Evolutionary conservation across 495 filamentous ascomycete species (phyloP).

Genomic region (Xylaria sp.): DNA sequence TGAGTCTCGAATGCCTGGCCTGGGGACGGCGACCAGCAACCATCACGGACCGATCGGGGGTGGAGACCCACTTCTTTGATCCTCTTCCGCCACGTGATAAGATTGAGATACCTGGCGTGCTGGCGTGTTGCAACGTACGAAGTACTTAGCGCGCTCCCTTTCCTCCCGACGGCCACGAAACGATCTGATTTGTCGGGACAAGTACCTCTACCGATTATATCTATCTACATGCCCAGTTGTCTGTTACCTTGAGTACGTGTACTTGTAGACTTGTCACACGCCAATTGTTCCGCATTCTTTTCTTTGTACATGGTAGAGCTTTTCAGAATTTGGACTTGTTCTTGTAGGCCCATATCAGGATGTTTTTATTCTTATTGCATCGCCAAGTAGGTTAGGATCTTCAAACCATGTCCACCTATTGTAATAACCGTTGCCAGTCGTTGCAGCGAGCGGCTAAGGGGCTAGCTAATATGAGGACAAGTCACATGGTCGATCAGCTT

Average conservation of each 20-base stretch:
- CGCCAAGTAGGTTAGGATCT: background rate
- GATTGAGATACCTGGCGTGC: background rate
- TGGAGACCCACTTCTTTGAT: conserved; percentile 16
- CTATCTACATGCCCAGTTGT: background rate
- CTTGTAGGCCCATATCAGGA: background rate
- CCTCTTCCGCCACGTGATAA: conserved; percentile 25
- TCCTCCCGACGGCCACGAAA: background rate
- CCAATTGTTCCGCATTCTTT: background rate
- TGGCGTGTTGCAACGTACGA: background rate
- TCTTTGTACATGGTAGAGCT: background rate
- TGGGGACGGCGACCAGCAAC: conserved; percentile 3
- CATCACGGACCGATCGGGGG: conserved; percentile 23
- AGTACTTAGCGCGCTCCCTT: no score
- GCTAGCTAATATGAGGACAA: background rate
- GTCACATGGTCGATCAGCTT: background rate
- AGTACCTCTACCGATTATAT: background rate
- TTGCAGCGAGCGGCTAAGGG: background rate
- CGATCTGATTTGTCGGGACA: background rate
- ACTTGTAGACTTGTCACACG: background rate
- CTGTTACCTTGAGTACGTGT: background rate
- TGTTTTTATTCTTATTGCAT: no score
- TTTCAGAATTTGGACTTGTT: background rate
- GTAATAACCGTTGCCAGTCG: background rate
- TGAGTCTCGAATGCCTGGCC: conserved; percentile 25
- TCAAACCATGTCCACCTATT: background rate